Evolutionary conservation across 768 basidiomycete species (phyloP).

Genomic region (Cystobasidiopsis lactophilus): DNA sequence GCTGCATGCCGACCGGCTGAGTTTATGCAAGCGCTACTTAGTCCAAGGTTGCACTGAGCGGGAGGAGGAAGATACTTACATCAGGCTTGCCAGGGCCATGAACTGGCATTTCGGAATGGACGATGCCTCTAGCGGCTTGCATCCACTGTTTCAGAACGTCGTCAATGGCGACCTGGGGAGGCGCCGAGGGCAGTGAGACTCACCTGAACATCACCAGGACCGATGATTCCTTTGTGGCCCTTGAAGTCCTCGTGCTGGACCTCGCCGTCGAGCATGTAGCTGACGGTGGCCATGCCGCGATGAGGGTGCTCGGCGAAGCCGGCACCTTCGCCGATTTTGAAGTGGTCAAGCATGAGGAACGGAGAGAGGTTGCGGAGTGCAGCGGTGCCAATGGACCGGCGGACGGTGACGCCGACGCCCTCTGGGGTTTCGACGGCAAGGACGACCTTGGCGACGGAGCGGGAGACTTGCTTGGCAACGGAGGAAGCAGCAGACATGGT

Average conservation of each 20-base stretch:
- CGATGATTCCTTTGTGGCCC: slow-evolving; percentile 47
- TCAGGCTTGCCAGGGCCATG: slow-evolving; percentile 43
- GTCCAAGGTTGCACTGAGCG: slow-evolving; percentile 29
- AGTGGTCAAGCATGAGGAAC: slow-evolving; percentile 71
- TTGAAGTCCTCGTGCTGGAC: slow-evolving; percentile 78
- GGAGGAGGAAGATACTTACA: slow-evolving; percentile 63
- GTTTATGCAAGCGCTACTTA: neutral
- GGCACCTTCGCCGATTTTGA: slow-evolving; percentile 45
- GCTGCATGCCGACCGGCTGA: neutral
- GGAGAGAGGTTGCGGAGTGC: slow-evolving; percentile 60
- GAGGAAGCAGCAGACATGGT: too few species aligned
- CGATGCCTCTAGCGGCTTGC: slow-evolving; percentile 9
- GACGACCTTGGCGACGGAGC: slow-evolving; percentile 5
- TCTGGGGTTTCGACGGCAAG: slow-evolving; percentile 21
- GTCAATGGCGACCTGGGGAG: neutral
- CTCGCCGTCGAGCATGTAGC: slow-evolving; percentile 57
- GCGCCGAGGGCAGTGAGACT: slow-evolving; percentile 49
- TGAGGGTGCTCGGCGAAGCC: slow-evolving; percentile 70
- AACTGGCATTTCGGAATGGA: slow-evolving; percentile 45
- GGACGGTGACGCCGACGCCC: slow-evolving; percentile 59
- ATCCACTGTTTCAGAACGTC: slow-evolving; percentile 8
- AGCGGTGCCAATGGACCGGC: slow-evolving; percentile 61
- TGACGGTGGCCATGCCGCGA: slow-evolving; percentile 43
- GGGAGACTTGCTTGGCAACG: too few species aligned
- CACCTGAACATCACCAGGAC: slow-evolving; percentile 70